These are phyloP conservation scores for Rosa chinensis DNA, from an alignment of 306 rosid species.

Conservation along the genomic window DNA sequence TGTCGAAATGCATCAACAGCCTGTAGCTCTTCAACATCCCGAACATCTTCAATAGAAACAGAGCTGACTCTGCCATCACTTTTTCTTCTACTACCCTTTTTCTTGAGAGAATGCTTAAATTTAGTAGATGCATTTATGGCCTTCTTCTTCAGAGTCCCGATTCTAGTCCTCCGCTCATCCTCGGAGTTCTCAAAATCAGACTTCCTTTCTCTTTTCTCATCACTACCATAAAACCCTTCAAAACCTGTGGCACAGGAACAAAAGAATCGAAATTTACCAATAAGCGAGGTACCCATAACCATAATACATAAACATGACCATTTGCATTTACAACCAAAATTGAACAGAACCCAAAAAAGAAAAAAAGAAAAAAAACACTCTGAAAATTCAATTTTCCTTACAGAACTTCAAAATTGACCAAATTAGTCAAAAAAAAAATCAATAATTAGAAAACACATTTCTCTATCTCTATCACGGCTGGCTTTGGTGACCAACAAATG, in stretches of 20 bases:
- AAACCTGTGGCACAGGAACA: slow-evolving; percentile 54
- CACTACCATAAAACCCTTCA: slow-evolving; percentile 94
- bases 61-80: slow-evolving; percentile 92
- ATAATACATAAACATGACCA: too few species aligned
- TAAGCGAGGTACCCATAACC: too few species aligned
- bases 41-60: slow-evolving; percentile 92
- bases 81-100: slow-evolving; percentile 77
- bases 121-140: slow-evolving; percentile 93
- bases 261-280: background rate
- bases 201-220: slow-evolving; percentile 81
- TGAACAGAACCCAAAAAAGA: background rate
- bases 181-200: slow-evolving; percentile 94
- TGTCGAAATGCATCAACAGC: slow-evolving; percentile 84
- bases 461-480: background rate
- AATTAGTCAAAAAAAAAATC: background rate
- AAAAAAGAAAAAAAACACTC: background rate
- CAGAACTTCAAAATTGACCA: background rate
- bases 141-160: slow-evolving; percentile 90
- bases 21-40: slow-evolving; percentile 81
- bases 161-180: slow-evolving; percentile 89
- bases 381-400: background rate
- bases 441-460: background rate
- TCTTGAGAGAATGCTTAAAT: slow-evolving; percentile 84
- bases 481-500: background rate
- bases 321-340: too few species aligned